Percentiles rank a stretch among this genome's conserved stretches.
These are phyloP conservation scores for Nicotiana knightiana DNA, from an alignment of 257 asterid species.

Conservation along the genomic window DNA sequence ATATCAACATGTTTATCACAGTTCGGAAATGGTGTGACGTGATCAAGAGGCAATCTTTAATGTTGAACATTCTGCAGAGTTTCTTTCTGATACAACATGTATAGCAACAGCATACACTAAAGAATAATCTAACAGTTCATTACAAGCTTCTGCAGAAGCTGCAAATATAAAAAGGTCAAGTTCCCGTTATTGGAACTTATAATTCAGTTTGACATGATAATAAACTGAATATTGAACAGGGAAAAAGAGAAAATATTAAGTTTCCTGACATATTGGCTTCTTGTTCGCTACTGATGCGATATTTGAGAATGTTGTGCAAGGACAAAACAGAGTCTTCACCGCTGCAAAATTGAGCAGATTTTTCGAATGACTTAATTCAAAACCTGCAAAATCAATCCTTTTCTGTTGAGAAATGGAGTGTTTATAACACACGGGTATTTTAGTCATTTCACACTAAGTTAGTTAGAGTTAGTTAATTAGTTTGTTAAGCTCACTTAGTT, in stretches of 20 bases:
- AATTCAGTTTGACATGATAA: background rate
- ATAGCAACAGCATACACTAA: slow-evolving; percentile 71
- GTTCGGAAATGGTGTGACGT: background rate
- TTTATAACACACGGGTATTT: too few relatives aligned
- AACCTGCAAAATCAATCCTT: background rate
- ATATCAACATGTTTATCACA: background rate
- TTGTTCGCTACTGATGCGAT: slow-evolving; percentile 56
- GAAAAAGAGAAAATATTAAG: background rate
- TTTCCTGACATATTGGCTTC: slow-evolving; percentile 56
- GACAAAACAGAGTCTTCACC: slow-evolving; percentile 52
- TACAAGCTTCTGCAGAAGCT: slow-evolving; percentile 77
- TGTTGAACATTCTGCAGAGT: slow-evolving; percentile 46
- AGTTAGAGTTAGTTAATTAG: too few relatives aligned
- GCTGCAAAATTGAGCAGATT: slow-evolving; percentile 34
- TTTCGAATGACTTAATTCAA: background rate
- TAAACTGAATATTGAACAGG: background rate
- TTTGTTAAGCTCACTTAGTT: too few relatives aligned
- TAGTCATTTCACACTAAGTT: too few relatives aligned
- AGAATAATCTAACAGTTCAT: slow-evolving; percentile 75
- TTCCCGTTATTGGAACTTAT: background rate
- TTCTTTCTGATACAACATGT: slow-evolving; percentile 69
- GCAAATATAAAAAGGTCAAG: slow-evolving; percentile 18
- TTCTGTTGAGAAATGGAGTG: too few relatives aligned
- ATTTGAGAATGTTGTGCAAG: slow-evolving; percentile 68
- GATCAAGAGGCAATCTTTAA: slow-evolving; percentile 28